phyloP scores from a whole-genome alignment of 2,329 filamentous ascomycete genomes.

The Ascochyta fabae region DNA sequence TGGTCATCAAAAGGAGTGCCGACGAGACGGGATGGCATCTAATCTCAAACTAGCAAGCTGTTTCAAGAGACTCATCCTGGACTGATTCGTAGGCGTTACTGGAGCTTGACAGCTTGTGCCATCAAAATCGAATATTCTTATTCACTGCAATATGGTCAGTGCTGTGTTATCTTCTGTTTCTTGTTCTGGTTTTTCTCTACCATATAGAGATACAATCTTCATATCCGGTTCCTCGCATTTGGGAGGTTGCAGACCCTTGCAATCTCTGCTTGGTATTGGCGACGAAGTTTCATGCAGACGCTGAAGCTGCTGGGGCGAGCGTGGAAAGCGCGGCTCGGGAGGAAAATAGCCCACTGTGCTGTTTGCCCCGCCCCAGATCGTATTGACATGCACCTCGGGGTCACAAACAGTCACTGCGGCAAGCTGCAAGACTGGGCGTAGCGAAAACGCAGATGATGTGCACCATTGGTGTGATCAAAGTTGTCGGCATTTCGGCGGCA shows the following conservation, averaged over 20 bases:
- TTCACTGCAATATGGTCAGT: neutral
- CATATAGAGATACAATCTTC: no score
- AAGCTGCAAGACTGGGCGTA: neutral
- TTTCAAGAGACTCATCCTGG: slow-evolving; percentile 15
- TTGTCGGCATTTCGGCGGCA: neutral
- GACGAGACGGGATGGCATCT: slow-evolving; percentile 17
- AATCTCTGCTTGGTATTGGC: neutral
- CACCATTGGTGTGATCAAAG: neutral
- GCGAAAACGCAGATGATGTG: neutral
- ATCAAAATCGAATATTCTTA: neutral
- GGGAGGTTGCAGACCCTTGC: neutral
- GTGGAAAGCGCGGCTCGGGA: neutral
- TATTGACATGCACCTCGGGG: neutral
- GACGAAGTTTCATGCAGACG: neutral
- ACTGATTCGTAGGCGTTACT: slow-evolving; percentile 14
- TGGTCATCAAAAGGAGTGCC: slow-evolving; percentile 22
- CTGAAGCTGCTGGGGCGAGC: neutral
- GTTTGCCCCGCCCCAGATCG: neutral
- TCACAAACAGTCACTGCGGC: neutral
- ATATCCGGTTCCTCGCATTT: neutral
- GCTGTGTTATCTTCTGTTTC: neutral
- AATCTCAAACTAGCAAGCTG: slow-evolving; percentile 20
- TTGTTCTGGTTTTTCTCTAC: no score
- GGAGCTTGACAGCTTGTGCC: neutral
- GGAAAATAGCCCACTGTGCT: neutral